phyloP scores from a whole-genome alignment of 345 rosid genomes.

The Populus nigra region DNA sequence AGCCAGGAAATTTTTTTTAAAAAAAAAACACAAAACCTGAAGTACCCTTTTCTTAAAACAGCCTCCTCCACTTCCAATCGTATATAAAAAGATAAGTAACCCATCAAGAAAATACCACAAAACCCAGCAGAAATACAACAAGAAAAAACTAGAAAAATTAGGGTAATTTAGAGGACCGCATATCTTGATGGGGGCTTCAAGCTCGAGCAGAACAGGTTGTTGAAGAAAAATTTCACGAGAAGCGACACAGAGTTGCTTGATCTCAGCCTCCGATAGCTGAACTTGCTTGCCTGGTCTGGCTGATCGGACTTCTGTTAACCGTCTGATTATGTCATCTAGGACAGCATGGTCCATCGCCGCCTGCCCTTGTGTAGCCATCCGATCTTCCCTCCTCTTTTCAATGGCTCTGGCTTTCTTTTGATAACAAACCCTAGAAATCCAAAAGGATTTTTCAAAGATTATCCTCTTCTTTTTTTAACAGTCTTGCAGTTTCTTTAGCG shows the following conservation, averaged over 20 bases:
- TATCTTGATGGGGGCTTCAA: constrained; percentile 93
- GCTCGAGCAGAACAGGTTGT: constrained; percentile 91
- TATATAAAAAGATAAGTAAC: not conserved
- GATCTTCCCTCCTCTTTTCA: constrained; percentile 19
- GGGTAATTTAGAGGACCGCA: constrained; percentile 50
- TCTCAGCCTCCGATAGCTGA: constrained; percentile 84
- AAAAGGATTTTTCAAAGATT: not conserved
- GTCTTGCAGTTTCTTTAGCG: not conserved
- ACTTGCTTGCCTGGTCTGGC: constrained; percentile 91
- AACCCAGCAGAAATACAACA: not conserved
- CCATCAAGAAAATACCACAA: not conserved
- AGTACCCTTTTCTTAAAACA: too few species aligned
- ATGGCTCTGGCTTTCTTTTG: constrained; percentile 7
- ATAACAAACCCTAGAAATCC: constrained; percentile 20
- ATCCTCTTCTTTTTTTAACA: too few species aligned
- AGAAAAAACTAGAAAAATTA: not conserved
- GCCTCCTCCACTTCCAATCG: not conserved
- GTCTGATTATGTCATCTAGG: constrained; percentile 73
- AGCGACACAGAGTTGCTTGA: constrained; percentile 79
- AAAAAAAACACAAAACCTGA: not conserved
- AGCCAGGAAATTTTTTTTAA: not conserved
- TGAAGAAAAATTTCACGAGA: constrained; percentile 73
- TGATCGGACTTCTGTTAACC: constrained; percentile 84
- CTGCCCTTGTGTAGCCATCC: constrained; percentile 61
- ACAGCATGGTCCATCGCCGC: constrained; percentile 52